A percentile compares a stretch with the other conserved stretches of the same genome.
Evolutionary conservation across 1,284 basidiomycete genomes (phyloP).

Genomic region (Trichosporon asahii): DNA sequence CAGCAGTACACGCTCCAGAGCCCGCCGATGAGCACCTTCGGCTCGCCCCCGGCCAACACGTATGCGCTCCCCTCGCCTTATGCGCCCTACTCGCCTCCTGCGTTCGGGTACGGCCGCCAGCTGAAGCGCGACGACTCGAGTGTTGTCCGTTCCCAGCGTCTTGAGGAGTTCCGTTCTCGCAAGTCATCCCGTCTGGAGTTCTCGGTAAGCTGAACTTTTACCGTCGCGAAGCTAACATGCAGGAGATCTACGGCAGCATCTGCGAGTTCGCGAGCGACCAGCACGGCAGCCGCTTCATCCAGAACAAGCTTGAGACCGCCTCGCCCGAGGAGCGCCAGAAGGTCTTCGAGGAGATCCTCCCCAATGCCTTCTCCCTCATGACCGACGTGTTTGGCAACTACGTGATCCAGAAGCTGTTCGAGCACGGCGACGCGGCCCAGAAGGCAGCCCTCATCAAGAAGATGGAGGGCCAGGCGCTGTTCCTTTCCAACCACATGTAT

Average conservation of each 20-base stretch:
- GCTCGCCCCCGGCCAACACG: constrained; percentile 7
- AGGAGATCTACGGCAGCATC: constrained; percentile 77
- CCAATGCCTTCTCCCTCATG: constrained; percentile 74
- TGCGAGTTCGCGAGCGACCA: constrained; percentile 94
- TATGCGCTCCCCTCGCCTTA: constrained; percentile 33
- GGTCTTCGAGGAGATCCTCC: constrained; percentile 89
- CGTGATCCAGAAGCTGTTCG: constrained; percentile 91
- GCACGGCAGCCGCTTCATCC: constrained; percentile 85
- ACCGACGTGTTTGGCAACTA: constrained; percentile 98
- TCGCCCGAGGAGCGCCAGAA: constrained; percentile 70
- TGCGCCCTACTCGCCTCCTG: constrained; percentile 14
- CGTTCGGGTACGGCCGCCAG: constrained; percentile 2
- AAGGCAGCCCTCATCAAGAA: constrained; percentile 66
- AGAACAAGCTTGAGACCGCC: constrained; percentile 75
- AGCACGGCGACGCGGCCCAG: constrained; percentile 76
- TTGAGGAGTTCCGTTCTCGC: constrained; percentile 82
- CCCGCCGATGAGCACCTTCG: constrained; percentile 10
- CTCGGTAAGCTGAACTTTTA: constrained; percentile 55
- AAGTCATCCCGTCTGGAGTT: constrained; percentile 75
- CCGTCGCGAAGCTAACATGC: constrained; percentile 1
- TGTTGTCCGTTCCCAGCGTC: constrained; percentile 61
- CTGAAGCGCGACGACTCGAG: constrained; percentile 20
- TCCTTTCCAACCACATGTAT: constrained; percentile 87
- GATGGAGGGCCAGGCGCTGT: constrained; percentile 76
- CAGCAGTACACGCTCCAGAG: constrained; percentile 14